A percentile compares a stretch with the other conserved stretches of the same genome.
Evolutionary conservation across 371 early-diverging fungal species (phyloP).

Genomic region (Syncephalastrum contaminatum): DNA sequence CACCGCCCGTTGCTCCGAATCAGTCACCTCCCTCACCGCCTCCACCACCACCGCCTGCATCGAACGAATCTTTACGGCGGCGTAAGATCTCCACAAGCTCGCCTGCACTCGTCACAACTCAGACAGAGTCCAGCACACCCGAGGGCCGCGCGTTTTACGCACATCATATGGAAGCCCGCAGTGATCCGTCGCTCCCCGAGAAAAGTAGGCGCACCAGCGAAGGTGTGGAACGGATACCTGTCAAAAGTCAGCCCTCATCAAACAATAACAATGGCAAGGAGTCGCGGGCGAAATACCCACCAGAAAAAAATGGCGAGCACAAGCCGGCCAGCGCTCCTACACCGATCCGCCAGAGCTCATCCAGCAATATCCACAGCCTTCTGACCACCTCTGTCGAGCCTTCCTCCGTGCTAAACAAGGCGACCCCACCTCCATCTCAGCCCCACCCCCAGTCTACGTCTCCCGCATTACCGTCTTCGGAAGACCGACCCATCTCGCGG

Average conservation of each 20-base stretch:
- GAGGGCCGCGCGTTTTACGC: no score
- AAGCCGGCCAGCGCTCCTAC: slow-evolving; percentile 11
- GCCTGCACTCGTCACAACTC: no score
- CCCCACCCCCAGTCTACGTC: slow-evolving; percentile 1
- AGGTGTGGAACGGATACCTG: no score
- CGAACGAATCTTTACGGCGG: no score
- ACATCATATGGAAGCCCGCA: no score
- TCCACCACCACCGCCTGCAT: background rate
- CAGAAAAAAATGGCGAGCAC: background rate
- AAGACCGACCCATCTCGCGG: background rate
- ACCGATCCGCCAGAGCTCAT: slow-evolving; percentile 11
- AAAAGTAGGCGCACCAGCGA: no score
- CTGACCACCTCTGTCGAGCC: slow-evolving; percentile 25
- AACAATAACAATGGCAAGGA: background rate
- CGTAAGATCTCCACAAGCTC: no score
- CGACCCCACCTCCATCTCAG: slow-evolving; percentile 6
- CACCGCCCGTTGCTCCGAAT: slow-evolving; percentile 6
- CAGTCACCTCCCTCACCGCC: slow-evolving; percentile 1
- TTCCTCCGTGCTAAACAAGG: background rate
- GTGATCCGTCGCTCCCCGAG: no score
- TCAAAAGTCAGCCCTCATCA: no score
- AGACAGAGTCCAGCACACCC: no score
- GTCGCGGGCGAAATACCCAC: slow-evolving; percentile 3
- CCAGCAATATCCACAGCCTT: slow-evolving; percentile 24
- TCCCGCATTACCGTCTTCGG: background rate